Evolutionary conservation across 192 early-diverging fungal genomes (phyloP).

Genomic region (Rhizophagus clarus): DNA sequence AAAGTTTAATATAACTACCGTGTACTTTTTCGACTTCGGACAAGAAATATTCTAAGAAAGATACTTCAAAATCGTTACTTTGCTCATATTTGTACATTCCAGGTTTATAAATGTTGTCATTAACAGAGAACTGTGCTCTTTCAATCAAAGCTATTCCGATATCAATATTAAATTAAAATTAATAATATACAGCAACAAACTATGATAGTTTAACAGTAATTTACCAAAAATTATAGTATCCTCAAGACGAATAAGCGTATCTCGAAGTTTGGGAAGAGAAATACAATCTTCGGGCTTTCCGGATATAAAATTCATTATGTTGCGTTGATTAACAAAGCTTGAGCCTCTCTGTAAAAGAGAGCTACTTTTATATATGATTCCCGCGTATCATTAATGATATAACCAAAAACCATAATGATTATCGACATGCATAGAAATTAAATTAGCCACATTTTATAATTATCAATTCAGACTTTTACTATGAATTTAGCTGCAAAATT

Average conservation of each 20-base stretch:
- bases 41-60: constrained; percentile 89
- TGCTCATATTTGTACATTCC: constrained; percentile 67
- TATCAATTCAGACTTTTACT: neutral
- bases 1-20: constrained; percentile 52
- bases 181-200: neutral
- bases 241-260: constrained; percentile 89
- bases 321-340: neutral
- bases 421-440: too few relatives aligned
- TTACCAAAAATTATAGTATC: constrained; percentile 93
- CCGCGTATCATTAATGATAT: too few relatives aligned
- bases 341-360: neutral
- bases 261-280: constrained; percentile 51
- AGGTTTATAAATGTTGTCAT: constrained; percentile 76
- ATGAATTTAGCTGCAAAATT: neutral
- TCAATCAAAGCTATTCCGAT: constrained; percentile 82
- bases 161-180: constrained; percentile 8
- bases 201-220: neutral
- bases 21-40: constrained; percentile 92
- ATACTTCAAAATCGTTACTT: constrained; percentile 61
- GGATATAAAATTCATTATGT: constrained; percentile 19
- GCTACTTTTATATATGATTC: neutral
- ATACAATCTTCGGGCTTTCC: neutral
- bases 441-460: too few relatives aligned
- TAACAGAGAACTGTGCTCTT: constrained; percentile 87
- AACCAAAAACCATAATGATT: too few relatives aligned